Evolutionary conservation across 2,329 filamentous ascomycete genomes (phyloP), one percentile per base, ranked within the genome.

Genomic region (Achaetomium macrosporum): DNA sequence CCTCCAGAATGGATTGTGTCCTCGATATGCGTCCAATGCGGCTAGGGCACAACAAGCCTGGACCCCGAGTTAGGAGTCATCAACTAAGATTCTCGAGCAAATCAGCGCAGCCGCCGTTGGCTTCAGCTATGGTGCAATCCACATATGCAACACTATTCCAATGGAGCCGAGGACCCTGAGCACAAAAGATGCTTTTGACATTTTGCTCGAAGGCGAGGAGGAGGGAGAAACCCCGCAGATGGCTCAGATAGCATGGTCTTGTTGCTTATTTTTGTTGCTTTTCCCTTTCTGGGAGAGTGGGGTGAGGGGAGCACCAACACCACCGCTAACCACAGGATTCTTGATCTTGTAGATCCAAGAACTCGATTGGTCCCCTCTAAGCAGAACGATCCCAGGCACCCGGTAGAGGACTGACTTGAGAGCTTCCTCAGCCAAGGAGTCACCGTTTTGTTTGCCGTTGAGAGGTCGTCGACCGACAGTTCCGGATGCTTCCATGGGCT

Each of bases 131-230:
- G 19, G 8, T 5, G 37, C 39, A 19, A 12, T 9, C 31, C 19
- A 44, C 51, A 46, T 49, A 54, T 57, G 55, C 55, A 54, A 40
- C 48, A 29, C 37, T 16, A 10, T 46, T 46, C 19, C 46, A 44
- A 50, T 42, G n/a, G n/a, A n/a, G n/a, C 10, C 25, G 45, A 35
- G 42, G 46, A 19, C 42, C 3, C 15, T 16, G 30, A 41, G 35
- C 37, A 25, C 9, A 29, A 20, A 46, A 44, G 20, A 17, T 8
- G 16, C 13, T 16, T 33, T 31, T 36, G 36, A 25, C 45, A 40
- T 25, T 33, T 47, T 29, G 42, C 31, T 45, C 35, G 29, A 43
- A 51, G 30, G 25, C 25, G 29, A 42, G 31, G 35, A 15, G 5
- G 16, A 30, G 37, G 16, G 9, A 16, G 35, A 42, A 48, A 44